Base-by-base conservation (phyloP, 1,284 basidiomycete species). In the Xerocomus amazonicus region DNA sequence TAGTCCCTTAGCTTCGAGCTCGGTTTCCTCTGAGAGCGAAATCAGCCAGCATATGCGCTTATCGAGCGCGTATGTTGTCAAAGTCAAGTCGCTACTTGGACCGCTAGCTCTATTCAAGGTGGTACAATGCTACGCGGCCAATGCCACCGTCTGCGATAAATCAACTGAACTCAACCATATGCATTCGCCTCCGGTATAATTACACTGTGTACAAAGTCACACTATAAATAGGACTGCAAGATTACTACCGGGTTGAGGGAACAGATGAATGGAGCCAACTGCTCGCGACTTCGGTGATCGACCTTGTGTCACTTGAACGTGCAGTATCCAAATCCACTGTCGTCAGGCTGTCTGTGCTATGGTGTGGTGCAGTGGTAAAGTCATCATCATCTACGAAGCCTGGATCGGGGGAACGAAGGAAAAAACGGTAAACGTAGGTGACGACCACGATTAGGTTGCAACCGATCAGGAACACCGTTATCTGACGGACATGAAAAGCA, bases 381-480 rank as follows among this genome's bases (percentile, higher is more conserved):
- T 45, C 37, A 5, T 32, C 38, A 9, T 34, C 38, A 16, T 27
- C 42, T 31, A 12, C 40, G 3, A 37, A 39, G 3, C 13, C 31
- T 13, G 23, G 29, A 28, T 12, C n/a, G 6, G 39, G 36, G 31
- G 26, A 39, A 27, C 42, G 27, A 32, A 27, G 23, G 48, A 40
- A 31, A 27, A 16, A 27, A 13, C 48, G 36, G 27, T 45, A 49
- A 12, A 49, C 4, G 17, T 45, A 49, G 2, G 44, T 41, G 32
- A 46, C 43, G n/a, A 42, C 27, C 29, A 47, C 49, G 28, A 50
- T 39, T 29, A 47, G 33, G 27, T 46, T 28, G 16, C 43, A 50
- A 16, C 46, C 29, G 16, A 50, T 42, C 38, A 50, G 9, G 5
- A 40, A 26, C 16, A 9, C 17, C 4, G 39, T 28, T 9, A 50